Evolutionary conservation across 331 rosid species (phyloP).

Genomic region (Quercus tomentella): DNA sequence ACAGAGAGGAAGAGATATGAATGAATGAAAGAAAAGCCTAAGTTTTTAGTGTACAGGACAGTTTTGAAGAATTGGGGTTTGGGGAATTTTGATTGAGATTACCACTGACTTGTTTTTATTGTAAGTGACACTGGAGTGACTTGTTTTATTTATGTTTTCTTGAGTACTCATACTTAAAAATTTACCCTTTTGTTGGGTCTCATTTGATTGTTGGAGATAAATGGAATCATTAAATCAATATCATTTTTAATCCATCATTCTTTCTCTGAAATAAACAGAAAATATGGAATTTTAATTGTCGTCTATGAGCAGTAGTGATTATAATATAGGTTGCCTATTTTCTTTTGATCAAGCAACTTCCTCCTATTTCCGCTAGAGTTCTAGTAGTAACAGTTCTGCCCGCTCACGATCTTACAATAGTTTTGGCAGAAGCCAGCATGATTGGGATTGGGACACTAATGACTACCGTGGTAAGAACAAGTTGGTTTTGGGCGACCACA

Average conservation of each 20-base stretch:
- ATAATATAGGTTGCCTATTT: neutral
- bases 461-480: neutral
- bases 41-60: neutral
- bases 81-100: neutral
- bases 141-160: neutral
- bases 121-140: neutral
- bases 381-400: constrained; percentile 1
- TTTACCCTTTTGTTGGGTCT: neutral
- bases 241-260: neutral
- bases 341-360: constrained; percentile 3
- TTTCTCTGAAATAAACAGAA: neutral
- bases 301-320: neutral
- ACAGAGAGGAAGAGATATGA: neutral
- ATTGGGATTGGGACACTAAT: constrained; percentile 3
- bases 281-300: neutral
- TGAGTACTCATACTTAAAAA: neutral
- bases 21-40: neutral
- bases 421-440: constrained; percentile 6
- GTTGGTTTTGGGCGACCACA: neutral
- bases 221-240: neutral
- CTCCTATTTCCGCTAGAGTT: neutral
- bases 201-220: neutral
- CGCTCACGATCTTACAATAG: constrained; percentile 11
- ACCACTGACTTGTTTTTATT: neutral
- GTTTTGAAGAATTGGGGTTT: neutral